Percentiles rank a stretch among this genome's conserved stretches.
These are phyloP conservation scores for Microbotryum silenes-acaulis DNA, from an alignment of 1,284 basidiomycete species.

Conservation along the genomic window DNA sequence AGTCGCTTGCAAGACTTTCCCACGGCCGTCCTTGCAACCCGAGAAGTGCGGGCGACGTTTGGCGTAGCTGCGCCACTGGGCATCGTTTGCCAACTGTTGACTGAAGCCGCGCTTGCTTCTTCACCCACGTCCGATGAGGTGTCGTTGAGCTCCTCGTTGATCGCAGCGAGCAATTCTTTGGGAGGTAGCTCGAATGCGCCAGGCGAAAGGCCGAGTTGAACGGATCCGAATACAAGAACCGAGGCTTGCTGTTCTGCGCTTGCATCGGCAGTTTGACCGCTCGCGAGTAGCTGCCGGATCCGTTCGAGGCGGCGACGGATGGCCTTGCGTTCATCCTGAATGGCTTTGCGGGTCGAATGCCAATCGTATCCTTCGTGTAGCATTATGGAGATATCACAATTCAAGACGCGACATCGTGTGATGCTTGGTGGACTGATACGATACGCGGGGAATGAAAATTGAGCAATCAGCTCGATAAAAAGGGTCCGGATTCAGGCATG, in stretches of 20 bases:
- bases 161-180: slow-evolving; percentile 70
- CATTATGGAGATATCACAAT: slow-evolving; percentile 53
- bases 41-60: neutral
- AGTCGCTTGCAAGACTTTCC: slow-evolving; percentile 41
- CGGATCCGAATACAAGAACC: slow-evolving; percentile 74
- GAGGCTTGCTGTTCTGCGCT: slow-evolving; percentile 63
- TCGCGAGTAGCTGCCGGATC: slow-evolving; percentile 88
- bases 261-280: slow-evolving; percentile 78
- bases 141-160: slow-evolving; percentile 61
- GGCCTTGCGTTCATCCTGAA: slow-evolving; percentile 79
- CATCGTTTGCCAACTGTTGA: slow-evolving; percentile 80
- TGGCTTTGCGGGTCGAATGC: slow-evolving; percentile 69
- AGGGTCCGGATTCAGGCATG: neutral
- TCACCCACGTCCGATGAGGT: neutral
- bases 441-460: too few species aligned
- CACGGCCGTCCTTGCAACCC: neutral
- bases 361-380: slow-evolving; percentile 94
- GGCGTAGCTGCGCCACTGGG: slow-evolving; percentile 33
- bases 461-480: neutral
- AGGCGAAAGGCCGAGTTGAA: slow-evolving; percentile 45
- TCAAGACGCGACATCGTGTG: slow-evolving; percentile 9
- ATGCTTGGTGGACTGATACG: slow-evolving; percentile 1
- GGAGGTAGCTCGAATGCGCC: slow-evolving; percentile 66
- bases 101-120: slow-evolving; percentile 42
- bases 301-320: slow-evolving; percentile 79